Conservation (phyloP, 345 rosid genomes). For the Ceriops decandra region DNA sequence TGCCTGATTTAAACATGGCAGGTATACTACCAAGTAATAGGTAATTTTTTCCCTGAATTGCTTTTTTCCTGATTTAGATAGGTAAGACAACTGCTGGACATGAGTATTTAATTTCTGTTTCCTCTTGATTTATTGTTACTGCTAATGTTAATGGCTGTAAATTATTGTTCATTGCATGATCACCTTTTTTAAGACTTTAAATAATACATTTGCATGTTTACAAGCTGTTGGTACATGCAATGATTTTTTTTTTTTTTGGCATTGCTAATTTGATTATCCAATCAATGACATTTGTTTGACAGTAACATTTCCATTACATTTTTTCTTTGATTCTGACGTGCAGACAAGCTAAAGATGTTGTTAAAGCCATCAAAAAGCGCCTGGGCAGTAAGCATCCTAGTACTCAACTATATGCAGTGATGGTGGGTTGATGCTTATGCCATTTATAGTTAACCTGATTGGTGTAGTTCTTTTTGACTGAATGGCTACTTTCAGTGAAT, state of each 20-base stretch:
- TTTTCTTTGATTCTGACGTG: slow-evolving; percentile 14
- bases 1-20: background rate
- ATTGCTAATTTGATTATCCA: background rate
- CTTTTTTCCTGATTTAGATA: no score
- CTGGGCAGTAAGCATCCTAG: slow-evolving; percentile 64
- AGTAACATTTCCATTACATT: background rate
- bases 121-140: no score
- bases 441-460: background rate
- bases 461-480: background rate
- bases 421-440: slow-evolving; percentile 44
- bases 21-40: no score
- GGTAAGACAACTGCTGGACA: no score
- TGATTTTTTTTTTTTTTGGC: background rate
- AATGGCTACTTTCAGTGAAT: background rate
- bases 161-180: no score
- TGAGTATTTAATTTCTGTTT: no score
- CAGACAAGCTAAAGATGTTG: slow-evolving; percentile 81
- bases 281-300: background rate
- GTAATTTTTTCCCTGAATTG: no score
- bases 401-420: slow-evolving; percentile 69
- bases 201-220: background rate
- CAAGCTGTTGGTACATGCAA: background rate
- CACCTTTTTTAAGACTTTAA: no score
- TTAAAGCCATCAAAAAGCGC: slow-evolving; percentile 87
- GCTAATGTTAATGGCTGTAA: no score